phyloP scores from a whole-genome alignment of 306 rosid genomes.

The Begonia masoniana region DNA sequence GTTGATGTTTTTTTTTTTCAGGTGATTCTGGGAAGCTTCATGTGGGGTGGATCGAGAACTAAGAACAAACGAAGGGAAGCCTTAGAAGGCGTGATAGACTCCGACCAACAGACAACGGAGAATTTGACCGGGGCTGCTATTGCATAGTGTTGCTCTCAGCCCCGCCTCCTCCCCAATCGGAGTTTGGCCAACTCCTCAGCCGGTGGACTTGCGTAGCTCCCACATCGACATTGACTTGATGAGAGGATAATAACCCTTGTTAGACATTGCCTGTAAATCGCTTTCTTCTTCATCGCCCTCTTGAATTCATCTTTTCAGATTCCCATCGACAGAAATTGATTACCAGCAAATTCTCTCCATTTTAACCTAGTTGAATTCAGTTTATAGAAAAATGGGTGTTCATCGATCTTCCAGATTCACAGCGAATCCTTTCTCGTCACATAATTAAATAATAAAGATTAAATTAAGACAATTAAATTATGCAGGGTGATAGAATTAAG shows the following conservation, averaged over 20 bases:
- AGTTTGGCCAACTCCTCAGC: slow-evolving; percentile 60
- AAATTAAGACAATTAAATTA: too few relatives aligned
- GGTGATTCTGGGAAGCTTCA: slow-evolving; percentile 91
- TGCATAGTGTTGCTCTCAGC: slow-evolving; percentile 28
- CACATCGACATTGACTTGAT: slow-evolving; percentile 87
- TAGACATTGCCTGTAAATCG: neutral
- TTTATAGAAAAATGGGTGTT: too few relatives aligned
- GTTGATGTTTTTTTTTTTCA: slow-evolving; percentile 12
- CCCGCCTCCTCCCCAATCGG: slow-evolving; percentile 51
- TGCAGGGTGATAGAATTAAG: too few relatives aligned
- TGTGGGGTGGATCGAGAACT: slow-evolving; percentile 63
- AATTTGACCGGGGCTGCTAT: slow-evolving; percentile 19
- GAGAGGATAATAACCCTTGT: slow-evolving; percentile 59
- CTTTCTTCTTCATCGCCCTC: too few relatives aligned
- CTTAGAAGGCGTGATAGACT: slow-evolving; percentile 34
- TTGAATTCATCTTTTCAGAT: too few relatives aligned
- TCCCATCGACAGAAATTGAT: too few relatives aligned
- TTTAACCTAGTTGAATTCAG: too few relatives aligned
- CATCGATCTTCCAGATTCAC: too few relatives aligned
- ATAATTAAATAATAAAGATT: too few relatives aligned
- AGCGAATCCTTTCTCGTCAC: too few relatives aligned
- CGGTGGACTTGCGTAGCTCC: slow-evolving; percentile 65
- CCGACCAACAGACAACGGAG: slow-evolving; percentile 44
- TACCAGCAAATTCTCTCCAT: too few relatives aligned
- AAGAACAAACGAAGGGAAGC: slow-evolving; percentile 55